Evolutionary conservation across 345 rosid genomes (phyloP).

Genomic region (Salix dunnii): DNA sequence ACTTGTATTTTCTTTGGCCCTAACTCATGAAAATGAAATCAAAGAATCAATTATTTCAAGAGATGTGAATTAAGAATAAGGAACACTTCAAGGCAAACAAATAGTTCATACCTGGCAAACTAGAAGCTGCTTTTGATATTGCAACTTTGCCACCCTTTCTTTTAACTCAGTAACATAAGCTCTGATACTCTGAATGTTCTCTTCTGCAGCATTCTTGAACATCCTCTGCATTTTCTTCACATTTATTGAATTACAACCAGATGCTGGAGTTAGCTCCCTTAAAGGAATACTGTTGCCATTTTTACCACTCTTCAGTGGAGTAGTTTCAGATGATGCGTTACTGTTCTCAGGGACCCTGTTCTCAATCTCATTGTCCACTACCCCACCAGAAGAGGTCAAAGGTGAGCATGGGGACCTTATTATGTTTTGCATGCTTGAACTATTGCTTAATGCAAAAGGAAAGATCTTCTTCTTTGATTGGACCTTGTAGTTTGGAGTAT

Average conservation of each 20-base stretch:
- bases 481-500: slow-evolving; percentile 50
- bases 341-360: slow-evolving; percentile 67
- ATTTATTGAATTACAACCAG: slow-evolving; percentile 64
- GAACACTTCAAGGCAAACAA: background rate
- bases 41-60: background rate
- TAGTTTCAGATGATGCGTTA: slow-evolving; percentile 27
- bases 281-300: slow-evolving; percentile 32
- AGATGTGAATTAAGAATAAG: background rate
- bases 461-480: slow-evolving; percentile 64
- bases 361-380: slow-evolving; percentile 51
- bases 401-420: slow-evolving; percentile 85
- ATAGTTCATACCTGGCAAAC: slow-evolving; percentile 75
- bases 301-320: slow-evolving; percentile 42
- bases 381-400: slow-evolving; percentile 56
- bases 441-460: slow-evolving; percentile 68
- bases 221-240: slow-evolving; percentile 88
- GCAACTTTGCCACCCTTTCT: slow-evolving; percentile 94
- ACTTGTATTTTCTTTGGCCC: background rate
- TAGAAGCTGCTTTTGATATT: slow-evolving; percentile 93
- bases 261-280: slow-evolving; percentile 59
- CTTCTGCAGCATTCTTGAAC: slow-evolving; percentile 97
- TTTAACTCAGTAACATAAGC: slow-evolving; percentile 80
- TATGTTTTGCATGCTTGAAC: slow-evolving; percentile 70
- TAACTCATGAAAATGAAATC: background rate
- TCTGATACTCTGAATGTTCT: slow-evolving; percentile 76